These are phyloP conservation scores for Phaseolus lunatus DNA, from an alignment of 306 rosid species.

Conservation along the genomic window DNA sequence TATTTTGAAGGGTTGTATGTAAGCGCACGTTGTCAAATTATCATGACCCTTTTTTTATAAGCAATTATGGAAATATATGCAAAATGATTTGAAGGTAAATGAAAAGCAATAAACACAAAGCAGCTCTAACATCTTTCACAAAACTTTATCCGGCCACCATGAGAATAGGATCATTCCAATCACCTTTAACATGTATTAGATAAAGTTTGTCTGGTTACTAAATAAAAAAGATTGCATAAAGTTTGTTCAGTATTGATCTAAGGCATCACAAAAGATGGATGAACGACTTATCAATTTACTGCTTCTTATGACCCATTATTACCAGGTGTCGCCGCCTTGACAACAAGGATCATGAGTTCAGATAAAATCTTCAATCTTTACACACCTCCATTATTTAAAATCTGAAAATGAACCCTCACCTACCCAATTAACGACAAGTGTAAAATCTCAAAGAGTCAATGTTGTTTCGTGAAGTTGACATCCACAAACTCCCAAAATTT, in stretches of 20 bases:
- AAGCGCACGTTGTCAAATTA: no score
- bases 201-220: neutral
- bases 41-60: no score
- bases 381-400: constrained; percentile 38
- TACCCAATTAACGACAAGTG: constrained; percentile 43
- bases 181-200: constrained; percentile 38
- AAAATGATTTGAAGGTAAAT: constrained; percentile 20
- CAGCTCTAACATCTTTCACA: constrained; percentile 20
- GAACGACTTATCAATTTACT: constrained; percentile 41
- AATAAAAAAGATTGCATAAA: neutral
- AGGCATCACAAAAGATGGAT: constrained; percentile 31
- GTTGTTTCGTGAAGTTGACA: constrained; percentile 46
- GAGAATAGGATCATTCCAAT: constrained; percentile 36
- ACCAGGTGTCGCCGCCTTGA: constrained; percentile 43
- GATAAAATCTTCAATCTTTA: constrained; percentile 32
- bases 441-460: constrained; percentile 35
- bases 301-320: constrained; percentile 40
- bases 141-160: constrained; percentile 40
- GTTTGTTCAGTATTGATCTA: neutral
- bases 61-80: neutral
- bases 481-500: constrained; percentile 40
- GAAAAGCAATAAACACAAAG: constrained; percentile 21
- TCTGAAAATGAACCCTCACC: constrained; percentile 50
- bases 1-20: no score
- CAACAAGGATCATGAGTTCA: constrained; percentile 31